Base-by-base conservation (phyloP, 1,284 basidiomycete species). In the Phellopilus nigrolimitatus region DNA sequence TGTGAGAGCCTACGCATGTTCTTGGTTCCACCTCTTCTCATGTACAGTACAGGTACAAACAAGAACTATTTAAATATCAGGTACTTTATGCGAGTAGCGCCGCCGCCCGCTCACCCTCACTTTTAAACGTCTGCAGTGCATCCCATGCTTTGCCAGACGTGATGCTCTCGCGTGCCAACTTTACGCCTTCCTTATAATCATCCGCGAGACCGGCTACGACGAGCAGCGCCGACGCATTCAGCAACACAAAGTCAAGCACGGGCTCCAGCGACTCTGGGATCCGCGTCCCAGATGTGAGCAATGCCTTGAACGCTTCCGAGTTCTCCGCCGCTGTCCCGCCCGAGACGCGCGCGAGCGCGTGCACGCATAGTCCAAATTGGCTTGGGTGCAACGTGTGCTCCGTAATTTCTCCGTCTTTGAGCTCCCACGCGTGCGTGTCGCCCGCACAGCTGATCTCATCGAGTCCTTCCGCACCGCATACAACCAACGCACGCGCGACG, bases 401-500 rank as follows among this genome's bases (percentile, higher is more conserved):
- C 0, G 68, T 73, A 57, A 88, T 75, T 25, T 64, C 53, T 17
- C 80, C 82, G 50, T 82, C 71, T 24, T 66, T 65, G 31, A 88
- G 69, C 59, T 82, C 77, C 78, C 79, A 84, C 12, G 82, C 87
- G 70, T 82, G 79, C 8, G 94, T 95, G n/a, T 86, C 79, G 0
- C 95, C 95, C 3, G 84, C 91, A 63, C 90, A 91, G 62, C 88
- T 91, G 63, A 99, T n/a, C n/a, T n/a, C n/a, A n/a, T n/a, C n/a
- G n/a, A n/a, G n/a, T n/a, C n/a, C n/a, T n/a, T n/a, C n/a, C 42
- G 80, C 80, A 1, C 95, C 95, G 61, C 95, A 97, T 0, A 98
- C 95, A 30, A 99, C 93, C 60, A 97, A 73, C 5, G 93, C 95
- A 24, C 88, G 80, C 60, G 84, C 71, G 9, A 94, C 88, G n/a